A percentile compares a stretch with the other conserved stretches of the same genome.
These are phyloP conservation scores for Spongiforma sp. DNA, from an alignment of 1,284 basidiomycete species.

Conservation along the genomic window DNA sequence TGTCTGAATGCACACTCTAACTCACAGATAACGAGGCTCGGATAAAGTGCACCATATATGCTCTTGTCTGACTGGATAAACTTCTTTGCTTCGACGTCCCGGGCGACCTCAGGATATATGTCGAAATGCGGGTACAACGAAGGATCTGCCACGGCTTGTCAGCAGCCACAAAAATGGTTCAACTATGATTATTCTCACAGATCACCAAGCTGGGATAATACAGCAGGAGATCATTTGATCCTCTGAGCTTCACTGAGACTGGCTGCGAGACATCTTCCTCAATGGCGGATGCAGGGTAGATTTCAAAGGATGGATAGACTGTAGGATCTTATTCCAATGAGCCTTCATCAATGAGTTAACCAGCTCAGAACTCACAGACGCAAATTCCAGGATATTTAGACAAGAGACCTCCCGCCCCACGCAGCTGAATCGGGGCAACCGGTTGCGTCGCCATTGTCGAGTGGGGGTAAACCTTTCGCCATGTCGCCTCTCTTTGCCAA, in stretches of 20 bases:
- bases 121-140: constrained; percentile 52
- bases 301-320: constrained; percentile 33
- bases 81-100: not conserved
- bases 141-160: constrained; percentile 39
- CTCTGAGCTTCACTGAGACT: constrained; percentile 4
- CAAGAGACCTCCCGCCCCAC: constrained; percentile 14
- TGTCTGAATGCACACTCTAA: not conserved
- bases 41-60: constrained; percentile 16
- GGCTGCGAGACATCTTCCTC: constrained; percentile 7
- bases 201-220: constrained; percentile 28
- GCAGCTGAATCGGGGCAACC: constrained; percentile 14
- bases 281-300: constrained; percentile 29
- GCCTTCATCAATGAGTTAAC: not conserved
- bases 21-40: constrained; percentile 32
- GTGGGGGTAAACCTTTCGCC: constrained; percentile 25
- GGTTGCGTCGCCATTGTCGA: too few relatives aligned
- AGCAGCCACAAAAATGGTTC: constrained; percentile 12
- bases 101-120: constrained; percentile 42
- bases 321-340: constrained; percentile 32
- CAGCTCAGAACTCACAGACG: constrained; percentile 28
- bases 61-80: not conserved
- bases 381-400: constrained; percentile 24
- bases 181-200: constrained; percentile 22
- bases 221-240: not conserved
- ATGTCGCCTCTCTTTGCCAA: constrained; percentile 22